Percentiles rank a stretch among this genome's conserved stretches.
phyloP scores from a whole-genome alignment of 2,329 filamentous ascomycete species.

The Botrytis cinerea region DNA sequence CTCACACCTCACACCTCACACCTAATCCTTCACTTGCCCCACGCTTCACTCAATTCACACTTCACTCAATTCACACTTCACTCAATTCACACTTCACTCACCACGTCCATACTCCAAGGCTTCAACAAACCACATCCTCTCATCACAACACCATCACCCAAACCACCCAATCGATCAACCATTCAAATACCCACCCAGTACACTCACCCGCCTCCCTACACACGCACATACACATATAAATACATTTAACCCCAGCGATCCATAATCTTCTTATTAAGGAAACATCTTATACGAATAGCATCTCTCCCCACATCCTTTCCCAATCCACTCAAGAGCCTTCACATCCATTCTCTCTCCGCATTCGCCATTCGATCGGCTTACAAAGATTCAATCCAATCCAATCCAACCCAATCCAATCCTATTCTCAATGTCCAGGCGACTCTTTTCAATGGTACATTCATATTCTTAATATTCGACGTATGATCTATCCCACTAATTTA shows the following conservation, averaged over 20 bases:
- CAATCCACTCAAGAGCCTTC: background rate
- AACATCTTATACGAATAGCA: background rate
- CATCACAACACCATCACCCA: background rate
- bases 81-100: background rate
- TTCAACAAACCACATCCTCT: conserved; percentile 5
- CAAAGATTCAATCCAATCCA: background rate
- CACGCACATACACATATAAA: background rate
- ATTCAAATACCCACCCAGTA: background rate
- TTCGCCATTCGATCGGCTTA: background rate
- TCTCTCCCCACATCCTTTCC: background rate
- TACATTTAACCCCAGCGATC: background rate
- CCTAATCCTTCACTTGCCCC: too few relatives aligned
- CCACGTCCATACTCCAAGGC: background rate
- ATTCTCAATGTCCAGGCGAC: conserved; percentile 31
- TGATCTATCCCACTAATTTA: conserved; percentile 10
- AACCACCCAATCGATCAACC: background rate
- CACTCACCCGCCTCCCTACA: background rate
- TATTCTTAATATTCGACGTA: background rate
- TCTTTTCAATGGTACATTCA: conserved; percentile 36
- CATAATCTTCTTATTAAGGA: background rate
- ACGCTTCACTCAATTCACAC: background rate
- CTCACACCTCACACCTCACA: too few relatives aligned
- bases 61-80: background rate
- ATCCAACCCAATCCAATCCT: background rate
- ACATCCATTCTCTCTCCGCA: background rate